A percentile compares a stretch with the other conserved stretches of the same genome.
Conservation (phyloP, 495 filamentous ascomycete genomes). For the Penicillium samsonianum region DNA sequence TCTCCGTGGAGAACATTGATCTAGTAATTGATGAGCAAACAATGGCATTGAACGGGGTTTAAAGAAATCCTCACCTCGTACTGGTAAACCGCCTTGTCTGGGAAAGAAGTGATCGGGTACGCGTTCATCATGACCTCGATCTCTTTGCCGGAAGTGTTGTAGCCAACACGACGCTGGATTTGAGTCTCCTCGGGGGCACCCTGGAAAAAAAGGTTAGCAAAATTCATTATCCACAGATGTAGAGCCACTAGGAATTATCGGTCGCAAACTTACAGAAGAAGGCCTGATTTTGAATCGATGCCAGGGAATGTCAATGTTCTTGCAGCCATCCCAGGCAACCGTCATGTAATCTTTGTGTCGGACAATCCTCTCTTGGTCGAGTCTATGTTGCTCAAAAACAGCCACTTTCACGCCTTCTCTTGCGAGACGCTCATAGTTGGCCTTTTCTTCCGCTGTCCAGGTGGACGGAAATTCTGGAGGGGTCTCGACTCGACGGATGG, state of each 20-base stretch:
- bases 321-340: conserved; percentile 8
- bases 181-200: neutral
- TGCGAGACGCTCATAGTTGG: neutral
- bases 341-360: neutral
- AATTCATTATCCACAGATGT: neutral
- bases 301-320: conserved; percentile 15
- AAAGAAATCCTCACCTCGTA: conserved; percentile 76
- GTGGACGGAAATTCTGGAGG: neutral
- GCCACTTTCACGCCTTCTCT: conserved; percentile 1
- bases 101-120: conserved; percentile 60
- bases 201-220: conserved; percentile 2
- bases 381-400: neutral
- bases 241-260: conserved; percentile 1
- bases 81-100: conserved; percentile 63
- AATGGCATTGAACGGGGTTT: neutral
- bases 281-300: conserved; percentile 2
- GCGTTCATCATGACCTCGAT: conserved; percentile 70
- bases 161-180: conserved; percentile 28
- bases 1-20: conserved; percentile 60
- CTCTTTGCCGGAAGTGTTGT: conserved; percentile 58
- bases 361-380: neutral
- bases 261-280: conserved; percentile 32
- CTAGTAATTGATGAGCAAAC: conserved; percentile 37
- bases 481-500: conserved; percentile 5
- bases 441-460: conserved; percentile 7